Conservation (phyloP, 1,284 basidiomycete genomes). For the Termitomyces sp. region DNA sequence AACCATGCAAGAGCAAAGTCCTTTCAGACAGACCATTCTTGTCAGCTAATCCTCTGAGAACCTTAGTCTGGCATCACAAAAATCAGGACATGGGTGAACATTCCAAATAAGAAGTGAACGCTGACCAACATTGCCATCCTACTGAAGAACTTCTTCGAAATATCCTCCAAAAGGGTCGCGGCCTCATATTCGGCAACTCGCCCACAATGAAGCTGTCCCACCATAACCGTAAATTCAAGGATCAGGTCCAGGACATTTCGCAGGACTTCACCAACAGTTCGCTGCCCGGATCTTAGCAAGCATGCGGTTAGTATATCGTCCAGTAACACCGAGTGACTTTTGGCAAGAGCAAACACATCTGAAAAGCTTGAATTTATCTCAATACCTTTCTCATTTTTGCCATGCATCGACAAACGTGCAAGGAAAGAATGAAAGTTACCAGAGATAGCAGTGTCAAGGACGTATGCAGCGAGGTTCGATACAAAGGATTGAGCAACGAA, state of each 20-base stretch:
- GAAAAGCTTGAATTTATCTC: slow-evolving; percentile 36
- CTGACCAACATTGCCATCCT: slow-evolving; percentile 58
- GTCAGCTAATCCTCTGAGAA: slow-evolving; percentile 39
- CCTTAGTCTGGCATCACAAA: slow-evolving; percentile 28
- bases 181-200: slow-evolving; percentile 58
- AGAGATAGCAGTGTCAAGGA: slow-evolving; percentile 74
- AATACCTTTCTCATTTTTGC: slow-evolving; percentile 7
- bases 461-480: slow-evolving; percentile 56
- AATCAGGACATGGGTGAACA: not conserved
- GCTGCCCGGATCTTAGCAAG: slow-evolving; percentile 69
- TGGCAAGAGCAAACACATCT: slow-evolving; percentile 75
- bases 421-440: slow-evolving; percentile 72
- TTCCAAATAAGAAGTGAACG: slow-evolving; percentile 1
- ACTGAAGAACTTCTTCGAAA: slow-evolving; percentile 49
- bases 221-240: slow-evolving; percentile 64
- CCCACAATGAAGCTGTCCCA: slow-evolving; percentile 55
- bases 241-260: slow-evolving; percentile 62
- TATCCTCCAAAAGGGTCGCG: slow-evolving; percentile 45
- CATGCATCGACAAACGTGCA: slow-evolving; percentile 27
- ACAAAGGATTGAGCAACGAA: slow-evolving; percentile 73
- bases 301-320: slow-evolving; percentile 77
- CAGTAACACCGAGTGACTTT: slow-evolving; percentile 64
- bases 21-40: slow-evolving; percentile 25
- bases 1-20: slow-evolving; percentile 7
- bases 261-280: slow-evolving; percentile 61